Percentiles rank a stretch among this genome's conserved stretches.
Evolutionary conservation across 176 grass and related monocot species (phyloP).

Genomic region (Ensete glaucum): DNA sequence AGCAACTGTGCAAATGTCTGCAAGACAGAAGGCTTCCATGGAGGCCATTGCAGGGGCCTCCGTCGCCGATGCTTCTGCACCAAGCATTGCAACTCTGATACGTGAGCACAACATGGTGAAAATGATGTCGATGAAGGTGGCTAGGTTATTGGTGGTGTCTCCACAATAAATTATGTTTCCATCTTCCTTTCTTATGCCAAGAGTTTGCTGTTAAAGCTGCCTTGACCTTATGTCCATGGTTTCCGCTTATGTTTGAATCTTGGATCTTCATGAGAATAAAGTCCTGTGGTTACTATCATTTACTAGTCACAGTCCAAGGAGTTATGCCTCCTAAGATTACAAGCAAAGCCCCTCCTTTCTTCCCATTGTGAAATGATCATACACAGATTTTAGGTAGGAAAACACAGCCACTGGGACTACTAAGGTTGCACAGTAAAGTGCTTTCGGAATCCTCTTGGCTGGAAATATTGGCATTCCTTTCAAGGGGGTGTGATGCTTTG

Average conservation of each 20-base stretch:
- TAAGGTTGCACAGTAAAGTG: no score
- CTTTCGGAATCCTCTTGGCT: no score
- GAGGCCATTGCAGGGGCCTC: slow-evolving; percentile 18
- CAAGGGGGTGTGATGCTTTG: no score
- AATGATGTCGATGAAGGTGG: background rate
- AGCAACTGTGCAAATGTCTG: slow-evolving; percentile 26
- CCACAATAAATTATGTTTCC: background rate
- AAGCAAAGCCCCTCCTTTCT: no score
- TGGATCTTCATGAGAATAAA: background rate
- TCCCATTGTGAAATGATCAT: no score
- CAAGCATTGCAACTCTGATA: slow-evolving; percentile 3
- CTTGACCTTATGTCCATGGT: background rate
- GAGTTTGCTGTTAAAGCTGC: background rate
- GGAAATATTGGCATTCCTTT: no score
- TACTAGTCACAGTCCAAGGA: no score
- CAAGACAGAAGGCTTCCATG: slow-evolving; percentile 20
- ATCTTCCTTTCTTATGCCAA: background rate
- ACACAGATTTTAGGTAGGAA: no score
- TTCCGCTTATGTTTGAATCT: background rate
- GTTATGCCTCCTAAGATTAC: no score
- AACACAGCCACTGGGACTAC: no score
- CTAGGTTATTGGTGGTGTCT: background rate
- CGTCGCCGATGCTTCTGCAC: slow-evolving; percentile 24
- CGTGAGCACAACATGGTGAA: background rate
- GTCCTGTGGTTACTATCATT: no score